A percentile compares a stretch with the other conserved stretches of the same genome.
Conservation (phyloP, 495 filamentous ascomycete genomes). For the Chaetomium cochliodes region DNA sequence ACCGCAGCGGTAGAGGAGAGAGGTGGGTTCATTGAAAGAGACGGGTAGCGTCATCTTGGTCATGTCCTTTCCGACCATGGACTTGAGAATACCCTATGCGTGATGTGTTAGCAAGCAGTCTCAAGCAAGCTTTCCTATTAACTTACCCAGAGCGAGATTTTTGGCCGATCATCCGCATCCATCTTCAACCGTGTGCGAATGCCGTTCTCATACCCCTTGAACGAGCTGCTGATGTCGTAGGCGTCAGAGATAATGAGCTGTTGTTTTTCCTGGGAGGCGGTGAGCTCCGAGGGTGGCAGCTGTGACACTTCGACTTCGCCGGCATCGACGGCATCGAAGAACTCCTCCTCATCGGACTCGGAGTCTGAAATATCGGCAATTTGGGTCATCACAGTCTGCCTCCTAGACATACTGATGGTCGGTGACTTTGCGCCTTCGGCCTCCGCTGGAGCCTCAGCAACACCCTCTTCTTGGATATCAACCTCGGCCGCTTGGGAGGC, state of each 20-base stretch:
- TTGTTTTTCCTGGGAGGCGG: slow-evolving; percentile 41
- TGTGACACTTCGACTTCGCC: slow-evolving; percentile 79
- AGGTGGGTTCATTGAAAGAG: slow-evolving; percentile 98
- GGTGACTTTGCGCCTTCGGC: slow-evolving; percentile 46
- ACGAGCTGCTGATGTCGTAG: slow-evolving; percentile 68
- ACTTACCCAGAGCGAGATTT: slow-evolving; percentile 92
- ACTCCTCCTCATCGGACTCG: slow-evolving; percentile 85
- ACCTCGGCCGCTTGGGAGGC: slow-evolving; percentile 34
- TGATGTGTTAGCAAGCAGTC: neutral
- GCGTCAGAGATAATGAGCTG: slow-evolving; percentile 48
- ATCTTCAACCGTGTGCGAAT: slow-evolving; percentile 75
- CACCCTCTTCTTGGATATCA: slow-evolving; percentile 38
- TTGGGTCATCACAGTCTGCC: slow-evolving; percentile 59
- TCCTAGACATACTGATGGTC: slow-evolving; percentile 43
- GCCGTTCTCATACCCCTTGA: slow-evolving; percentile 87
- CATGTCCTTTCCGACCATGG: slow-evolving; percentile 99
- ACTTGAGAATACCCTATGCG: slow-evolving; percentile 85
- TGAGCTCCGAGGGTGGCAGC: slow-evolving; percentile 48
- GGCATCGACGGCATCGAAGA: slow-evolving; percentile 94
- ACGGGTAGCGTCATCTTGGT: slow-evolving; percentile 99
- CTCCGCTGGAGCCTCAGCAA: slow-evolving; percentile 33
- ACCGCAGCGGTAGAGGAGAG: slow-evolving; percentile 89
- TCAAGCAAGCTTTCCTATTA: neutral
- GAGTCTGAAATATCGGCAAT: slow-evolving; percentile 69
- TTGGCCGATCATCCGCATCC: slow-evolving; percentile 89